These are phyloP conservation scores for Verticillium nubilum DNA, from an alignment of 2,329 filamentous ascomycete genomes.

Conservation along the genomic window DNA sequence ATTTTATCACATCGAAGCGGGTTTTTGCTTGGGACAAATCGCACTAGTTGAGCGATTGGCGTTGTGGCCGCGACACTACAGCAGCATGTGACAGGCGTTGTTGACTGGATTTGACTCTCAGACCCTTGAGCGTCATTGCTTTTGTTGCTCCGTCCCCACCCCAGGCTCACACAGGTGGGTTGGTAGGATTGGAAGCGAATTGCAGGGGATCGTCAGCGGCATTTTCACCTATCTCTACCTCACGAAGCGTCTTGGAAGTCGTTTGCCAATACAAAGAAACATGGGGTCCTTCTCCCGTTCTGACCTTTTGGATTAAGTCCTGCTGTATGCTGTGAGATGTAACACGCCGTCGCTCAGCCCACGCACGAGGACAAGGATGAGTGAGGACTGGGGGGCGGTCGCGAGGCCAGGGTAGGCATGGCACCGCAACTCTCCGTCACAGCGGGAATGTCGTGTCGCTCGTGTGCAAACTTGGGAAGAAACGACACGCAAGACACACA, in stretches of 20 bases:
- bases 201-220: background rate
- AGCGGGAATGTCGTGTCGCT: background rate
- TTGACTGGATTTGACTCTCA: background rate
- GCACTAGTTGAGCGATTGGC: background rate
- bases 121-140: background rate
- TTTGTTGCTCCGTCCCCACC: background rate
- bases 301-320: background rate
- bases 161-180: background rate
- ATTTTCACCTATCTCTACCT: background rate
- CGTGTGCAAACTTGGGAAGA: background rate
- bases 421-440: background rate
- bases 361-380: background rate
- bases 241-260: background rate
- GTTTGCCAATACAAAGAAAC: background rate
- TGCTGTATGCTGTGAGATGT: background rate
- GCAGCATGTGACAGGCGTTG: background rate
- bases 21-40: background rate
- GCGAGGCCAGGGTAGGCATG: background rate
- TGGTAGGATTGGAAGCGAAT: background rate
- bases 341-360: background rate
- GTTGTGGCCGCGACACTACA: background rate
- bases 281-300: background rate
- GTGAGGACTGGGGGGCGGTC: background rate
- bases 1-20: background rate
- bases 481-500: too few relatives aligned